Evolutionary conservation across 164 flowering plant genomes (phyloP).

Genomic region (Platanus orientalis): DNA sequence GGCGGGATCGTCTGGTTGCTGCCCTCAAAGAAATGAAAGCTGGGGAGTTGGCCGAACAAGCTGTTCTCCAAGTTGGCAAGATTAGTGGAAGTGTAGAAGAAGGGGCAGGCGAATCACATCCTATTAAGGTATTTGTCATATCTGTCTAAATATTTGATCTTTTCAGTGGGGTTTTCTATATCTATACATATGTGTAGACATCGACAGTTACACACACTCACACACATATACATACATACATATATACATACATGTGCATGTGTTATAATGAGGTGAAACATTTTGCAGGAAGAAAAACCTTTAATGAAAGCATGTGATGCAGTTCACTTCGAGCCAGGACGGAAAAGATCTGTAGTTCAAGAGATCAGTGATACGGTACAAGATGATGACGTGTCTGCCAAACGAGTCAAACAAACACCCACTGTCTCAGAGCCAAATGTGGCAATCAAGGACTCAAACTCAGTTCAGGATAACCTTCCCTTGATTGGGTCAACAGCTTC

Average conservation of each 20-base stretch:
- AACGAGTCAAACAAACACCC: slow-evolving; percentile 49
- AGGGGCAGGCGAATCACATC: slow-evolving; percentile 21
- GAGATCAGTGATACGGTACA: slow-evolving; percentile 30
- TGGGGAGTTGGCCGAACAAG: slow-evolving; percentile 39
- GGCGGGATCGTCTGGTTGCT: slow-evolving; percentile 72
- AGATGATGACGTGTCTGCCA: slow-evolving; percentile 45
- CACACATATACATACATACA: neutral
- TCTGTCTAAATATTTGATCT: slow-evolving; percentile 1
- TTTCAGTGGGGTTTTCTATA: neutral
- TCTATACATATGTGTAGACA: no score
- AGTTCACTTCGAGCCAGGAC: slow-evolving; percentile 27
- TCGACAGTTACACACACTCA: no score
- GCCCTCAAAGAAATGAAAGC: slow-evolving; percentile 62
- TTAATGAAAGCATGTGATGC: slow-evolving; percentile 25
- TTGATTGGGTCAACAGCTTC: slow-evolving; percentile 25
- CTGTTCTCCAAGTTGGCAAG: slow-evolving; percentile 29
- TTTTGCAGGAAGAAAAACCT: slow-evolving; percentile 57
- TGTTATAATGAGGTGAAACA: slow-evolving; percentile 1
- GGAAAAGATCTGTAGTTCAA: slow-evolving; percentile 52
- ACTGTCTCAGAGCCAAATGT: slow-evolving; percentile 34
- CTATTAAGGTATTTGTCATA: slow-evolving; percentile 26
- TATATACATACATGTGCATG: neutral
- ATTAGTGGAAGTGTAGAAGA: slow-evolving; percentile 37
- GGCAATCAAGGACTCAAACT: slow-evolving; percentile 27
- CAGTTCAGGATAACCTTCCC: slow-evolving; percentile 22